Evolutionary conservation across 2,329 filamentous ascomycete species (phyloP).

Genomic region (Balansia obtecta): DNA sequence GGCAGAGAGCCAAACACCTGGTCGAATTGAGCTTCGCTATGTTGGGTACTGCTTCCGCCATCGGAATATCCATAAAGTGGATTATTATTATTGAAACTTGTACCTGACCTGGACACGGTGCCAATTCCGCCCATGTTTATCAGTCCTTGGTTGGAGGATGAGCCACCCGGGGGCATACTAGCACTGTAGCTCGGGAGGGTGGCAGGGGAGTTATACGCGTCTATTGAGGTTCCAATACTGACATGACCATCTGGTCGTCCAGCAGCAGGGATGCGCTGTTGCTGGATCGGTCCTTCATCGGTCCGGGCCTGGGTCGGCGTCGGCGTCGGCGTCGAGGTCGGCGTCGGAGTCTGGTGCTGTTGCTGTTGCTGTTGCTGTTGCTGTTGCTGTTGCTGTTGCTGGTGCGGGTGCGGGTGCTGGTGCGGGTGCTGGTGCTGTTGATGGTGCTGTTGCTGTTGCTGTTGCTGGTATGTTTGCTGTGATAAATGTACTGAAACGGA

Average conservation of each 20-base stretch:
- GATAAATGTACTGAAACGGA: not conserved
- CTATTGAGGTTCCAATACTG: not conserved
- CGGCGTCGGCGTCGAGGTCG: too few species aligned
- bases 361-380: too few species aligned
- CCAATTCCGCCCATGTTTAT: slow-evolving; percentile 2
- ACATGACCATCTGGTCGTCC: not conserved
- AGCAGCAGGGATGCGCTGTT: not conserved
- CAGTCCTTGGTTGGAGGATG: not conserved
- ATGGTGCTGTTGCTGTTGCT: not conserved
- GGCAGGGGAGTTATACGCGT: not conserved
- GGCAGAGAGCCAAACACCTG: slow-evolving; percentile 47
- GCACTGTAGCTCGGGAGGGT: slow-evolving; percentile 13
- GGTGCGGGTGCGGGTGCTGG: not conserved
- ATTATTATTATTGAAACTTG: slow-evolving; percentile 4
- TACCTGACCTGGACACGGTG: not conserved
- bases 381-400: not conserved
- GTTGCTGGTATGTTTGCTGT: not conserved
- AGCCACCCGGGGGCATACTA: not conserved
- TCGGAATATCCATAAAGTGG: slow-evolving; percentile 24
- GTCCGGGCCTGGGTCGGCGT: not conserved
- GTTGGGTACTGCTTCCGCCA: not conserved
- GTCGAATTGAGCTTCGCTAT: slow-evolving; percentile 28
- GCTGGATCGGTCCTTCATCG: slow-evolving; percentile 10
- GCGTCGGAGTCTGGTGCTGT: too few species aligned
- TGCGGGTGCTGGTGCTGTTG: not conserved